A percentile compares a stretch with the other conserved stretches of the same genome.
These are phyloP conservation scores for Paramecium tetraurelia DNA, from an alignment of 73 alveolate species.

Conservation along the genomic window DNA sequence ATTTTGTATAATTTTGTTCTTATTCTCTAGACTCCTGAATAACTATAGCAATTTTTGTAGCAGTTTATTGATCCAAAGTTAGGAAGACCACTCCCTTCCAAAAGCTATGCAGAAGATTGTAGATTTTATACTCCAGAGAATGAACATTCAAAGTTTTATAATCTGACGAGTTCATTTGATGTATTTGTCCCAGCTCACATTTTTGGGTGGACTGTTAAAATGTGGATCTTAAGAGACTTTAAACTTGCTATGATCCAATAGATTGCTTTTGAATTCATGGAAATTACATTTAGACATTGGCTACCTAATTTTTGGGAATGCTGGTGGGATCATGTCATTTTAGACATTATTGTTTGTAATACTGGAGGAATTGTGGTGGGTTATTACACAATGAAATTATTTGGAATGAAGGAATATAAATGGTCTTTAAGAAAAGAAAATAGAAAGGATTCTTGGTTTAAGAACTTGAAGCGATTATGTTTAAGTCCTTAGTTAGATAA, in stretches of 20 bases:
- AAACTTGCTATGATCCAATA: conserved; percentile 74
- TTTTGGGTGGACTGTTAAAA: conserved; percentile 83
- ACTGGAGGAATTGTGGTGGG: conserved; percentile 85
- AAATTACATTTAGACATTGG: conserved; percentile 87
- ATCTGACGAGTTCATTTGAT: conserved; percentile 75
- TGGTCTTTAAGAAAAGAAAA: conserved; percentile 72
- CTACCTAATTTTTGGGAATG: conserved; percentile 91
- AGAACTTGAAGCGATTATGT: conserved; percentile 45
- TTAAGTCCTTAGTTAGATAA: conserved; percentile 55
- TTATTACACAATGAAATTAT: conserved; percentile 67
- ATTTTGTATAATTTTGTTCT: conserved; percentile 5
- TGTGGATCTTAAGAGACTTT: conserved; percentile 86
- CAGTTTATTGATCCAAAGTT: conserved; percentile 70
- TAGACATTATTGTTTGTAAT: conserved; percentile 85
- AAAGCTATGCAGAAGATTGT: conserved; percentile 82
- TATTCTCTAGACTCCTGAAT: conserved; percentile 65
- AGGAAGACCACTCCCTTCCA: conserved; percentile 75
- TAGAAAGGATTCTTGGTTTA: conserved; percentile 16
- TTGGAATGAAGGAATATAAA: conserved; percentile 71
- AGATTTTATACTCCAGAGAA: conserved; percentile 81
- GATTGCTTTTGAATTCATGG: conserved; percentile 78
- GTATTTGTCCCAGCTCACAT: conserved; percentile 83
- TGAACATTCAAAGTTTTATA: conserved; percentile 67
- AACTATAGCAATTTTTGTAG: conserved; percentile 68
- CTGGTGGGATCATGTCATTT: conserved; percentile 94